Evolutionary conservation across 768 basidiomycete species (phyloP), one percentile per base, ranked within the genome.

Genomic region (Gymnopilus junonius): DNA sequence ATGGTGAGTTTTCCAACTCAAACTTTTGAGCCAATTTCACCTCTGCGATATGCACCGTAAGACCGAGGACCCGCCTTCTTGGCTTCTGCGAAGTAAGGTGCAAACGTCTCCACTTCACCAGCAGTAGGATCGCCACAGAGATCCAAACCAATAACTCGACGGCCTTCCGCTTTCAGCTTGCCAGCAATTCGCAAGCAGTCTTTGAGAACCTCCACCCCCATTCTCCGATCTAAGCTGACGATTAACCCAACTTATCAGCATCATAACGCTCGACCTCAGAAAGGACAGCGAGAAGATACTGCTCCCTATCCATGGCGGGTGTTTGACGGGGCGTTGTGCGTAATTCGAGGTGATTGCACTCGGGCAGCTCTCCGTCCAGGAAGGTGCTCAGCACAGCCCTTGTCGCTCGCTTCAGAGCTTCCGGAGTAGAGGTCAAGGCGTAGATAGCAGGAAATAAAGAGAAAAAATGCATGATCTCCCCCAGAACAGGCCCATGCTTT

Each of bases 41-140:
- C 83, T 95, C 93, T 1, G 93, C 92, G 55, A 94, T 88, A 73
- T 95, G 93, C 37, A 94, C 72, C 0, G 93, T 95, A n/a, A 93
- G 67, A 1, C 87, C 83, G 8, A 95, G 73, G n/a, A 0, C 91
- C 91, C 1, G 83, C 86, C 37, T 71, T 77, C 59, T 83, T 87
- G 1, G 85, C 91, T 48, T 77, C 74, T 11, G 72, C 73, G 68
- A 94, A 85, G 62, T 85, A 78, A 23, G 76, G 75, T 17, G 73
- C 78, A 63, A 91, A 88, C 2, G 69, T 66, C 4, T 75, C 70
- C 71, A 91, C 82, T 65, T 88, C 79, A 0, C 92, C 90, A 12
- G 81, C 84, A 58, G 66, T 70, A 0, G 93, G 93, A 73, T 93
- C 84, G 0, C 93, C 93, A 66, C 93, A 94, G 2, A 95, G 74